phyloP scores from a whole-genome alignment of 2,329 filamentous ascomycete species.

The Diaporthe ampelina region DNA sequence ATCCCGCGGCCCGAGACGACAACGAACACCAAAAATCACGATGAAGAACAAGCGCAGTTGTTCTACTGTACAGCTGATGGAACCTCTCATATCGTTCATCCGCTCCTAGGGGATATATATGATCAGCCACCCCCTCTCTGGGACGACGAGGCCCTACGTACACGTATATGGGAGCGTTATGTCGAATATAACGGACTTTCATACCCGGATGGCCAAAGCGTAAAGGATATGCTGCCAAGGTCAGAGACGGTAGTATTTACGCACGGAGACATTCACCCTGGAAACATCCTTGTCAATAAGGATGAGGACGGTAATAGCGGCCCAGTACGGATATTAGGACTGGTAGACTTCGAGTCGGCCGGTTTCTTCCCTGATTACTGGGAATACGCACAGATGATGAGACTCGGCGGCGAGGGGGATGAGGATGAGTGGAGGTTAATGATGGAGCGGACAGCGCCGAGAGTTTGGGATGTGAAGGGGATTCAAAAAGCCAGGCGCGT shows the following conservation, averaged over 20 bases:
- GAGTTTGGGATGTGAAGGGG: not conserved
- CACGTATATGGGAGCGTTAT: not conserved
- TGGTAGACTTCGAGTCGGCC: not conserved
- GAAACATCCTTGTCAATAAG: not conserved
- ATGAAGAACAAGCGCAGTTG: not conserved
- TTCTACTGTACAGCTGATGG: not conserved
- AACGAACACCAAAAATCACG: not conserved
- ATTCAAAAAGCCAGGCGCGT: not conserved
- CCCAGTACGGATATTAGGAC: not conserved
- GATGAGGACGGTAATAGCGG: not conserved
- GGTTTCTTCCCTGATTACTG: not conserved
- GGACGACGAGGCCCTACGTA: not conserved
- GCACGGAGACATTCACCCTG: not conserved
- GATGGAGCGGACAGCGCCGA: not conserved
- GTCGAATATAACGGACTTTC: not conserved
- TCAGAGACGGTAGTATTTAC: not conserved
- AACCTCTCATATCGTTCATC: not conserved
- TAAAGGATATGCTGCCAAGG: not conserved
- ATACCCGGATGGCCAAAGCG: not conserved
- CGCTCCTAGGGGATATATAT: not conserved
- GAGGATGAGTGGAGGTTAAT: not conserved
- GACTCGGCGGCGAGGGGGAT: not conserved
- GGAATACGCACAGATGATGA: not conserved
- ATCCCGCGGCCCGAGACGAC: not conserved
- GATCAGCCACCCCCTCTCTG: not conserved